Percentiles rank a stretch among this genome's conserved stretches.
phyloP scores from a whole-genome alignment of 2,329 filamentous ascomycete genomes.

The Pyrenophora graminea region DNA sequence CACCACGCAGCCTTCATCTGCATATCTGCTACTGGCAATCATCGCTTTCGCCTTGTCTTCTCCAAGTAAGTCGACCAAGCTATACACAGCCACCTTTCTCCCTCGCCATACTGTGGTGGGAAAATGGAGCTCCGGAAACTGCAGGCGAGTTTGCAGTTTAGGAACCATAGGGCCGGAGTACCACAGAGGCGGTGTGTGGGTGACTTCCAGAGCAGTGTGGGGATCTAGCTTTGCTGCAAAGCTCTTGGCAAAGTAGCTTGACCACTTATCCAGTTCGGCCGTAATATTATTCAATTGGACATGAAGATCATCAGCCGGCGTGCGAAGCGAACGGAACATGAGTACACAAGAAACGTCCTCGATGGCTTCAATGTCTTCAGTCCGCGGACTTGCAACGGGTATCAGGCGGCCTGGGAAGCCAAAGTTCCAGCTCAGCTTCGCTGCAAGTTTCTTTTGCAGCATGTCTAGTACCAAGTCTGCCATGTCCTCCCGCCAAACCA shows the following conservation, averaged over 20 bases:
- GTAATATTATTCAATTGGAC: conserved; percentile 18
- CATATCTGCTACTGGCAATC: conserved; percentile 28
- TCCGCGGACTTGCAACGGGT: conserved; percentile 24
- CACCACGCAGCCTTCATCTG: conserved; percentile 31
- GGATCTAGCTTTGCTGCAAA: conserved; percentile 30
- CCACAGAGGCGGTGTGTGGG: conserved; percentile 34
- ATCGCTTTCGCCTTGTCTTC: conserved; percentile 32
- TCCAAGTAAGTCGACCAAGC: conserved; percentile 41
- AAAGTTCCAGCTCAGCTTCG: conserved; percentile 45
- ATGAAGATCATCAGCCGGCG: conserved; percentile 31
- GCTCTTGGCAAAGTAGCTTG: conserved; percentile 19
- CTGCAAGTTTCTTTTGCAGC: conserved; percentile 44
- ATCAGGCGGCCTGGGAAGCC: conserved; percentile 29
- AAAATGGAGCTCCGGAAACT: conserved; percentile 39
- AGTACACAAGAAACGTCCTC: conserved; percentile 39
- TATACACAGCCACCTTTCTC: conserved; percentile 40
- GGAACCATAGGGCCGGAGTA: conserved; percentile 32
- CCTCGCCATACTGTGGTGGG: conserved; percentile 37
- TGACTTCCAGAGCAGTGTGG: conserved; percentile 25
- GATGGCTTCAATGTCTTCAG: conserved; percentile 27
- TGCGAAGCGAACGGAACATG: conserved; percentile 30
- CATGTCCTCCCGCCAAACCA: conserved; percentile 57
- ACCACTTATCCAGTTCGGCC: conserved; percentile 29
- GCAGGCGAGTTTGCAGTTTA: conserved; percentile 32
- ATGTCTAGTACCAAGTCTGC: conserved; percentile 46